These are phyloP conservation scores for Thyridium curvatum DNA, from an alignment of 2,329 filamentous ascomycete species.

Conservation along the genomic window DNA sequence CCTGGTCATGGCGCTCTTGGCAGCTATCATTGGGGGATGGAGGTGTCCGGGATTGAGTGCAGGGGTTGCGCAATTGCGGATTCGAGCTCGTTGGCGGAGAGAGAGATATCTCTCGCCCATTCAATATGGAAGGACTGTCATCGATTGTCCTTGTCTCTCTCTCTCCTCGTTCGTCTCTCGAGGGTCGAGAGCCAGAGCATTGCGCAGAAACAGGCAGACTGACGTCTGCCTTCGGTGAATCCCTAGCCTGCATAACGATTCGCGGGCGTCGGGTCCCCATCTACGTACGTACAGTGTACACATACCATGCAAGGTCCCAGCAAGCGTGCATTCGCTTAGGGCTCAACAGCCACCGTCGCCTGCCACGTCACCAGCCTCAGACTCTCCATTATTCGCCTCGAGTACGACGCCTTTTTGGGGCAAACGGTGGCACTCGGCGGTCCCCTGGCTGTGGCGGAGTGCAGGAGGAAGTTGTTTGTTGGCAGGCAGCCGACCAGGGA, in stretches of 20 bases:
- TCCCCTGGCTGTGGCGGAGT: conserved; percentile 22
- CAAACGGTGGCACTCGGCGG: no score
- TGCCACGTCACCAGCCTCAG: conserved; percentile 34
- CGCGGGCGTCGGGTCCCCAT: neutral
- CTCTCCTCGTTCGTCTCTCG: neutral
- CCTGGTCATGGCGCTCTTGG: conserved; percentile 18
- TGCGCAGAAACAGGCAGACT: conserved; percentile 8
- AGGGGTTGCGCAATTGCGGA: neutral
- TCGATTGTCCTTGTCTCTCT: neutral
- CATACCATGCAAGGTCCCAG: neutral
- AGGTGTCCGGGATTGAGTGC: neutral
- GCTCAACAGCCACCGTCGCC: conserved; percentile 4
- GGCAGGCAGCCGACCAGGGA: conserved; percentile 9
- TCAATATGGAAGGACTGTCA: neutral
- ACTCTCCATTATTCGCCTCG: conserved; percentile 1
- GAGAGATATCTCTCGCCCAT: neutral
- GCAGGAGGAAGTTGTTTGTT: no score
- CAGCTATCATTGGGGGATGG: conserved; percentile 23
- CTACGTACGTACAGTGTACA: no score
- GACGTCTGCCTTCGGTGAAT: conserved; percentile 13
- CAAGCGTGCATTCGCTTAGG: neutral
- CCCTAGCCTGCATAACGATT: neutral
- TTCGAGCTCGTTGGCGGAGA: neutral
- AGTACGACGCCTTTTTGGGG: conserved; percentile 2
- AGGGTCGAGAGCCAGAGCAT: neutral